These are phyloP conservation scores for Phlebopus sp. DNA, from an alignment of 1,284 basidiomycete genomes.

Conservation along the genomic window DNA sequence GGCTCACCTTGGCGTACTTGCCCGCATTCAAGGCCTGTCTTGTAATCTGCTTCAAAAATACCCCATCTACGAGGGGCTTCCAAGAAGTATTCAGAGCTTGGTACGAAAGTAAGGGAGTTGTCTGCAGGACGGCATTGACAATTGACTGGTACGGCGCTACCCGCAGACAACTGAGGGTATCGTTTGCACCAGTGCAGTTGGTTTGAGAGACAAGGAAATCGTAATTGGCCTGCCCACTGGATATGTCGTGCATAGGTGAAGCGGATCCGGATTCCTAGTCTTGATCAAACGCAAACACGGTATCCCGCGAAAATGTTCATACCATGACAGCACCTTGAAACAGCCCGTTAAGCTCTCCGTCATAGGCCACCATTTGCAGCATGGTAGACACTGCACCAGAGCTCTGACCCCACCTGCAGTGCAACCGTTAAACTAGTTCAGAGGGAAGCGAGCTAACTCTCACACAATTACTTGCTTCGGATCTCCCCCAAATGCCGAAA, in stretches of 20 bases:
- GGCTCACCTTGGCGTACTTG: conserved; percentile 14
- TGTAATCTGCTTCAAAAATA: conserved; percentile 12
- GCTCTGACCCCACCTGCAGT: conserved; percentile 53
- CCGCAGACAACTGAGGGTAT: conserved; percentile 44
- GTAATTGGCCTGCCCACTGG: conserved; percentile 31
- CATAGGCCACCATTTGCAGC: conserved; percentile 52
- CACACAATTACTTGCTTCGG: conserved; percentile 56
- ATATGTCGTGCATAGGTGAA: conserved; percentile 42
- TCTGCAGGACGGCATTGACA: conserved; percentile 7
- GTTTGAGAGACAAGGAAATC: conserved; percentile 32
- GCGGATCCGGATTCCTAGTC: conserved; percentile 44
- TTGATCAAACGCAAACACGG: neutral
- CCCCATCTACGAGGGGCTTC: conserved; percentile 12
- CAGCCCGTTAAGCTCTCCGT: conserved; percentile 45
- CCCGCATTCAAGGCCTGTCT: conserved; percentile 10
- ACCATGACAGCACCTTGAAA: conserved; percentile 52
- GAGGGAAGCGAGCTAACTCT: conserved; percentile 11
- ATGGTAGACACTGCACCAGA: conserved; percentile 53
- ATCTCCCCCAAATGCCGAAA: conserved; percentile 62
- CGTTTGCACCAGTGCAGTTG: conserved; percentile 30
- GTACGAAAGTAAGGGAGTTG: conserved; percentile 16
- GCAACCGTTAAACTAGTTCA: neutral
- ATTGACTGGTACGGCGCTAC: conserved; percentile 24
- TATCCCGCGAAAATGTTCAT: neutral
- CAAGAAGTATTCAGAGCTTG: conserved; percentile 12